Evolutionary conservation across 306 rosid species (phyloP), one percentile per base, ranked within the genome.

Genomic region (Acacia melanoxylon): DNA sequence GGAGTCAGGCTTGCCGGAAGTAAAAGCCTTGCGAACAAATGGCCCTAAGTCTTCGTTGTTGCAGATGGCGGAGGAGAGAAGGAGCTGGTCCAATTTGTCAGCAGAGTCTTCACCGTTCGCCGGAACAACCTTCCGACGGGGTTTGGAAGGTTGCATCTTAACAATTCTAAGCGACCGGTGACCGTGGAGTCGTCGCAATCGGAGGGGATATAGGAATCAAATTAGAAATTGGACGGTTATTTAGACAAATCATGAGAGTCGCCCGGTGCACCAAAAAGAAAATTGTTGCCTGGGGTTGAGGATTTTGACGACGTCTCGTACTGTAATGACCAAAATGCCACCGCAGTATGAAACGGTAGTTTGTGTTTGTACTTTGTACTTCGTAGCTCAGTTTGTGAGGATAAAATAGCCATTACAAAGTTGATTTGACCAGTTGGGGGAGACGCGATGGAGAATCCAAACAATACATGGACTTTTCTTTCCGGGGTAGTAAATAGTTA

Each of bases 1-100:
- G 52, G 91, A 87, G 71, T 96, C 99, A 16, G 99, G 99, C 79
- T 96, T 93, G 59, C 98, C 98, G 68, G 94, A 87, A 27, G 82
- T 77, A 78, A 96, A 96, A 19, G 92, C 86, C 80, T 96, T 96
- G 69, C 99, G 93, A 80, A 96, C 82, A 87, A 96, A 96, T 9
- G 99, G 92, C 1, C 97, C 98, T 22, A 96, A 51, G 85, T 96
- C 99, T 87, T 96, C 99, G 84, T 97, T 94, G 94, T 96, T 96
- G 85, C 91, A 88, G 81, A 96, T 90, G 84, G 97, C 92, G 6
- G 98, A 88, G 68, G 98, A 96, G 33, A 96, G 92, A 13, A 93
- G 91, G 22, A 96, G 90, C 68, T 96, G 91, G 82, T 96, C 99
- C 0, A 91, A 89, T 66, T 96, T 96, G 59, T 96, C 98, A 12